These are phyloP conservation scores for Rosellinia necatrix DNA, from an alignment of 2,329 filamentous ascomycete species.

Conservation along the genomic window DNA sequence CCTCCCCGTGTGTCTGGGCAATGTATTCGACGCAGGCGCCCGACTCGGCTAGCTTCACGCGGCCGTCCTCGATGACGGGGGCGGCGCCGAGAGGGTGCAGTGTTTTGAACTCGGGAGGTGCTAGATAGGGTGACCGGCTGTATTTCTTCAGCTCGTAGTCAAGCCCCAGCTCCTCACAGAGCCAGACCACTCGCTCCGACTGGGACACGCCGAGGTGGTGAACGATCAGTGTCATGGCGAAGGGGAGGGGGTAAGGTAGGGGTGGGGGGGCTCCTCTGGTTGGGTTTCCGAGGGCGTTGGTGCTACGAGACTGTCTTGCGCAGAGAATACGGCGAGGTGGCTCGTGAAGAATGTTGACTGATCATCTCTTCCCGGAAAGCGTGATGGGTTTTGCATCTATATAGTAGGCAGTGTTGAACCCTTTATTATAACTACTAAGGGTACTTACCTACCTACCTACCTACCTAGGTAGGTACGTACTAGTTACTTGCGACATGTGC, in stretches of 20 bases:
- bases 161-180: conserved; percentile 25
- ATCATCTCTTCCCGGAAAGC: background rate
- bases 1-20: conserved; percentile 20
- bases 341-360: background rate
- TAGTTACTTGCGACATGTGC: too few relatives aligned
- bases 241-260: too few relatives aligned
- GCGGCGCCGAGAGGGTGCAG: conserved; percentile 22
- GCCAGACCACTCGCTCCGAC: conserved; percentile 28
- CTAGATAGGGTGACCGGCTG: conserved; percentile 8
- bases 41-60: conserved; percentile 18
- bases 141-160: conserved; percentile 23
- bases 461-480: too few relatives aligned
- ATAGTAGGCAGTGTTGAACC: background rate
- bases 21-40: conserved; percentile 26
- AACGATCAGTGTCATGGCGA: conserved; percentile 24
- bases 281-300: background rate
- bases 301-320: background rate
- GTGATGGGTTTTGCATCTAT: background rate
- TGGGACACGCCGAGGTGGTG: conserved; percentile 28
- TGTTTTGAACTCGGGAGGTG: conserved; percentile 10
- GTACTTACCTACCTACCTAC: too few relatives aligned
- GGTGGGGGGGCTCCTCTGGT: background rate
- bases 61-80: conserved; percentile 25
- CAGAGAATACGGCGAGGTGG: background rate
- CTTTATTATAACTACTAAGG: background rate